Conservation (phyloP, 1,139 yeast species). For the Pichia terricola region DNA sequence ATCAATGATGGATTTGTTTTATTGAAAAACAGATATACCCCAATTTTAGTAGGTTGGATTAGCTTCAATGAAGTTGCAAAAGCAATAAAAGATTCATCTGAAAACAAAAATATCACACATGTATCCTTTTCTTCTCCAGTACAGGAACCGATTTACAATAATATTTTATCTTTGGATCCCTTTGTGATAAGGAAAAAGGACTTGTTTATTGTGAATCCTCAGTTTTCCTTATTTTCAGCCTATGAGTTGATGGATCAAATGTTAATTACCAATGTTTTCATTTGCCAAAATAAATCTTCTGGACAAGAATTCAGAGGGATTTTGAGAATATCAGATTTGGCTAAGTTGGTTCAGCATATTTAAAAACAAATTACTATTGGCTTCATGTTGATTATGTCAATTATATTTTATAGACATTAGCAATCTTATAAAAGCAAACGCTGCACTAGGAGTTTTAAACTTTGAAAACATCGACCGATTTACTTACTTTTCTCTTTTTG, state of each 20-base stretch:
- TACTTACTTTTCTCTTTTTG: slow-evolving; percentile 13
- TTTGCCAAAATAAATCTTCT: slow-evolving; percentile 8
- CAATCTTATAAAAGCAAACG: no score
- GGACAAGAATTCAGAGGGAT: slow-evolving; percentile 20
- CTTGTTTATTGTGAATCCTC: slow-evolving; percentile 17
- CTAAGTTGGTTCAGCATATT: slow-evolving; percentile 9
- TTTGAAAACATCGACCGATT: slow-evolving; percentile 14
- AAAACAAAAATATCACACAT: background rate
- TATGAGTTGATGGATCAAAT: slow-evolving; percentile 26
- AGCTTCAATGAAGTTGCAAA: slow-evolving; percentile 3
- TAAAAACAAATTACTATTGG: background rate
- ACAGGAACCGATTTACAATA: background rate
- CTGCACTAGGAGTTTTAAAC: slow-evolving; percentile 2
- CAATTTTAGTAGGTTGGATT: slow-evolving; percentile 10
- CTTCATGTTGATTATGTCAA: background rate
- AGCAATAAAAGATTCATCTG: background rate
- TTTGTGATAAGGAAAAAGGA: slow-evolving; percentile 8
- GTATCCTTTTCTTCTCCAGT: slow-evolving; percentile 3
- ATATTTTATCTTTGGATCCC: slow-evolving; percentile 3
- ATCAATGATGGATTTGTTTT: slow-evolving; percentile 11
- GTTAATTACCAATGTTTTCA: slow-evolving; percentile 19
- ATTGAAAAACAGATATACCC: slow-evolving; percentile 5
- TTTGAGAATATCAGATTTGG: slow-evolving; percentile 20
- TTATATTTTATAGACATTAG: no score
- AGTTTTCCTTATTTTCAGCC: slow-evolving; percentile 21